Conservation (phyloP, 2,329 filamentous ascomycete species). For the Fusarium sp. region DNA sequence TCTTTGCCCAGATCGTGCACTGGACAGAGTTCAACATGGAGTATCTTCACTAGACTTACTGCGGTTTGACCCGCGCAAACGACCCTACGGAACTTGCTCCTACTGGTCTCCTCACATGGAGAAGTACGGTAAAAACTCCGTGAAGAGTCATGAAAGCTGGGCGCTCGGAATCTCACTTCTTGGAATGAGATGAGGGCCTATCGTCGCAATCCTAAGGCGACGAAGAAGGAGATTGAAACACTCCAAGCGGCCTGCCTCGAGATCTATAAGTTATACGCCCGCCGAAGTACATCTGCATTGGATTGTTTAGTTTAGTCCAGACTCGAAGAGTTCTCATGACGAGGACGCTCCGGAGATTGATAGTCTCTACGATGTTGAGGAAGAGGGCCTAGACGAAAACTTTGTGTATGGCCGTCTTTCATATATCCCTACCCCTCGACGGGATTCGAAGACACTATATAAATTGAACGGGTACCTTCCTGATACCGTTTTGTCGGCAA, state of each 20-base stretch:
- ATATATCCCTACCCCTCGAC: not conserved
- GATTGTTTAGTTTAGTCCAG: not conserved
- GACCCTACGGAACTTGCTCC: conserved; percentile 34
- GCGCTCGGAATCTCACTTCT: conserved; percentile 45
- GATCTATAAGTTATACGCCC: not conserved
- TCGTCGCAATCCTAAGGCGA: not conserved
- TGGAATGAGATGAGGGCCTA: conserved; percentile 34
- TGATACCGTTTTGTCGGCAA: not conserved
- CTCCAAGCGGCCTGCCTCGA: not conserved
- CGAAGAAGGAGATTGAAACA: not conserved
- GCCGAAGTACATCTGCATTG: not conserved
- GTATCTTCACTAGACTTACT: too few relatives aligned
- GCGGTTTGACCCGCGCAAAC: not conserved
- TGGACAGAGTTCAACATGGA: too few relatives aligned
- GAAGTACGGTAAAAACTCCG: conserved; percentile 21
- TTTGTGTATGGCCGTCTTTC: not conserved
- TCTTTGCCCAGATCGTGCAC: too few relatives aligned
- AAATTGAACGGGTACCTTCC: not conserved
- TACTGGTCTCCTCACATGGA: conserved; percentile 45
- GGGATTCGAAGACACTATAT: not conserved
- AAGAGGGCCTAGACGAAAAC: not conserved
- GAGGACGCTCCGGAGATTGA: not conserved
- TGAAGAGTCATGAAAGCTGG: conserved; percentile 45
- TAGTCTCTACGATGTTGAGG: not conserved
- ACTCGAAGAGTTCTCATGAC: not conserved